A percentile compares a stretch with the other conserved stretches of the same genome.
Conservation (phyloP, 2,329 filamentous ascomycete genomes). For the Arthrobotrys sphaeroides region DNA sequence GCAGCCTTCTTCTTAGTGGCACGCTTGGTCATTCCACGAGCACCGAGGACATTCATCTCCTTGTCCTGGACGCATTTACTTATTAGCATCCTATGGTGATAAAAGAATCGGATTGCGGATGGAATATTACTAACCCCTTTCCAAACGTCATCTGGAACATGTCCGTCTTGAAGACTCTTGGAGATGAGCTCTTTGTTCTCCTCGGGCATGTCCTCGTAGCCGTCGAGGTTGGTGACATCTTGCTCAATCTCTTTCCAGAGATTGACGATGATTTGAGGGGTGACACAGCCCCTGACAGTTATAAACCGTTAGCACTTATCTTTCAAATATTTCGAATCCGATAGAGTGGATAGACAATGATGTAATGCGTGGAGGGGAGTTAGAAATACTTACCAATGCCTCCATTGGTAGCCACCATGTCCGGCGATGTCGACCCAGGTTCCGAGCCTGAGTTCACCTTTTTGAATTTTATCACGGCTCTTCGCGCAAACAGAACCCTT, state of each 20-base stretch:
- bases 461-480: constrained; percentile 37
- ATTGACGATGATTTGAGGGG: constrained; percentile 39
- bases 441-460: constrained; percentile 52
- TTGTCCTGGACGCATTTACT: neutral
- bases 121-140: constrained; percentile 36
- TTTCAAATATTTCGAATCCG: neutral
- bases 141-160: constrained; percentile 50
- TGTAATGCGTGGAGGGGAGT: neutral
- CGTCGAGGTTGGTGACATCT: constrained; percentile 37
- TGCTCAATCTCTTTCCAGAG: constrained; percentile 33
- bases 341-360: neutral
- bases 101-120: no score
- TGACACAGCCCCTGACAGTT: constrained; percentile 49
- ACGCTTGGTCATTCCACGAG: constrained; percentile 9
- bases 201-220: constrained; percentile 43
- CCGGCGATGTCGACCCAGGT: constrained; percentile 46
- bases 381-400: constrained; percentile 50
- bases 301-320: neutral
- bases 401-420: constrained; percentile 36
- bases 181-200: constrained; percentile 31
- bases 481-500: constrained; percentile 32
- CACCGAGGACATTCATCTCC: constrained; percentile 32
- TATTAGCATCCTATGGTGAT: neutral
- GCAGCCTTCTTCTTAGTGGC: constrained; percentile 34
- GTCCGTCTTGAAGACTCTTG: constrained; percentile 30